A percentile compares a stretch with the other conserved stretches of the same genome.
phyloP scores from a whole-genome alignment of 192 early-diverging fungal species.

The Dimargaris verticillata region DNA sequence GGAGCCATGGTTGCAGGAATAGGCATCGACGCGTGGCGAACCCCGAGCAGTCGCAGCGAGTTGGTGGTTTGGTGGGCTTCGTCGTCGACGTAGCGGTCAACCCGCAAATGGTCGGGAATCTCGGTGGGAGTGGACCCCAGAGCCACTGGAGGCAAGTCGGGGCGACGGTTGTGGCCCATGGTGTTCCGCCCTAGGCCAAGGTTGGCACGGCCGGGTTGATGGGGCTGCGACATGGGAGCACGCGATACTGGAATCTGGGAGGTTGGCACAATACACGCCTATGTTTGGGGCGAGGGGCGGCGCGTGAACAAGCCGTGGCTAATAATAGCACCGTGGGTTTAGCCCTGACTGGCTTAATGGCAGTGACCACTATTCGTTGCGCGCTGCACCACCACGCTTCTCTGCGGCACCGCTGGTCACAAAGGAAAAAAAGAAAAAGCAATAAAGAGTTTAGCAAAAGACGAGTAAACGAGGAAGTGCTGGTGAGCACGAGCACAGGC shows the following conservation, averaged over 20 bases:
- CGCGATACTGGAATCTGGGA: neutral
- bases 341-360: too few species aligned
- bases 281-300: too few species aligned
- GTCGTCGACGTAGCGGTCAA: neutral
- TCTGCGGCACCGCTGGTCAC: too few species aligned
- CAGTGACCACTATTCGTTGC: too few species aligned
- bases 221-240: neutral
- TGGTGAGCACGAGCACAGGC: too few species aligned
- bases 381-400: too few species aligned
- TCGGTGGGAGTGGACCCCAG: neutral
- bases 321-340: too few species aligned
- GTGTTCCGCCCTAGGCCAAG: constrained; percentile 3
- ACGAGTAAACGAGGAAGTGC: too few species aligned
- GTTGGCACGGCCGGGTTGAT: neutral
- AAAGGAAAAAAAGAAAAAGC: too few species aligned
- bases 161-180: neutral
- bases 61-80: neutral
- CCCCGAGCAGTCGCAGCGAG: neutral
- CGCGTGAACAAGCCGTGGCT: too few species aligned
- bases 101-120: neutral
- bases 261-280: too few species aligned
- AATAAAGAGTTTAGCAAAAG: too few species aligned
- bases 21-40: constrained; percentile 8
- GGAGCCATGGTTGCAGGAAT: neutral
- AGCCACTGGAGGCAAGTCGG: neutral